These are phyloP conservation scores for Thalassiosira livingstoniorum DNA, from an alignment of 352 stramenopile genomes.

Conservation along the genomic window DNA sequence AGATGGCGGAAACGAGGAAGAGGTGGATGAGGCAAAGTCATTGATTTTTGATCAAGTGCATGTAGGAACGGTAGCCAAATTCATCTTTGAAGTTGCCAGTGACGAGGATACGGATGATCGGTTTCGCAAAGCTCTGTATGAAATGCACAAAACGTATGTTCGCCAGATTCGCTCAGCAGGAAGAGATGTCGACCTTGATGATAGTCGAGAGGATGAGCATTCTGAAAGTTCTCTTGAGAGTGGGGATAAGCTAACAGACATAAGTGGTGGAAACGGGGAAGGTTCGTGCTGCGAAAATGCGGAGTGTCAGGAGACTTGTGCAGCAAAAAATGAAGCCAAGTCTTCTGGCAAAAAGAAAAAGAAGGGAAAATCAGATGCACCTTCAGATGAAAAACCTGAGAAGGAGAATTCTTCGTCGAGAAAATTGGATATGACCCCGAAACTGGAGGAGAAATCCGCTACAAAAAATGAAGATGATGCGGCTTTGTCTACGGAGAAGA, in stretches of 20 bases:
- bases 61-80: constrained; percentile 81
- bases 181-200: constrained; percentile 73
- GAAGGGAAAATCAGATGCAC: constrained; percentile 2
- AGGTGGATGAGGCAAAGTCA: constrained; percentile 32
- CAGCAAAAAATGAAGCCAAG: constrained; percentile 32
- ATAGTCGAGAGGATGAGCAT: constrained; percentile 46
- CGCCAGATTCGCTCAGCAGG: constrained; percentile 74
- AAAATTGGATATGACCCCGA: too few relatives aligned
- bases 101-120: constrained; percentile 72
- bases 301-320: too few relatives aligned
- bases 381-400: background rate
- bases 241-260: too few relatives aligned
- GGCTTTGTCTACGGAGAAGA: constrained; percentile 51
- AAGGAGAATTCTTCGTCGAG: constrained; percentile 7
- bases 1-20: constrained; percentile 58
- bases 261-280: too few relatives aligned
- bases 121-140: constrained; percentile 82
- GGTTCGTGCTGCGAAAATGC: too few relatives aligned
- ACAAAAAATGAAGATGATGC: background rate
- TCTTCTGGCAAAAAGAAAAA: constrained; percentile 34
- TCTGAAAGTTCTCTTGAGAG: too few relatives aligned
- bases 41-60: constrained; percentile 81
- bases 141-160: constrained; percentile 86
- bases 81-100: constrained; percentile 84
- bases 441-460: constrained; percentile 19